Conservation (phyloP, 2,329 filamentous ascomycete species). For the Hypoxylon rubiginosum region DNA sequence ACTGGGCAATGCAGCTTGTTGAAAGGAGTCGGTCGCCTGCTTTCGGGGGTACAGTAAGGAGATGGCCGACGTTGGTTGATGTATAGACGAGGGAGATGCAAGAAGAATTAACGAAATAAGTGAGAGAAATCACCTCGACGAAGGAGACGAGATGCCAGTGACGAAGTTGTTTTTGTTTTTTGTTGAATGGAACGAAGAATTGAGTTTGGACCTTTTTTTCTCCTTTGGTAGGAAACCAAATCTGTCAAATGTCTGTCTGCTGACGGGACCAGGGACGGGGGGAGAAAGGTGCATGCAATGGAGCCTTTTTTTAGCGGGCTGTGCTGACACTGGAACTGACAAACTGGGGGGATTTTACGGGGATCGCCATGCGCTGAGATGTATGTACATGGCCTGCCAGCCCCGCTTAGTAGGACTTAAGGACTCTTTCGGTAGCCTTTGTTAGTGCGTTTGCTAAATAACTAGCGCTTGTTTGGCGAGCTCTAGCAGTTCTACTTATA, state of each 20-base stretch:
- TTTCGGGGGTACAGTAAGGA: conserved; percentile 5
- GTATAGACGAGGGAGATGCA: conserved; percentile 4
- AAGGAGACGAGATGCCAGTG: conserved; percentile 7
- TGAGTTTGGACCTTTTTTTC: conserved; percentile 21
- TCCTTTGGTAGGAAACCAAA: conserved; percentile 5
- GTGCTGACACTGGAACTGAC: conserved; percentile 31
- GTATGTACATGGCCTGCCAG: conserved; percentile 1
- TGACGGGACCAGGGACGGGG: conserved; percentile 21
- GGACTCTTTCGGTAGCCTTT: conserved; percentile 31
- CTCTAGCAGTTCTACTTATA: conserved; percentile 35
- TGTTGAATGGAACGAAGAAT: conserved; percentile 28
- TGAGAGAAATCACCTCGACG: conserved; percentile 13
- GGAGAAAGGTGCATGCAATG: conserved; percentile 18
- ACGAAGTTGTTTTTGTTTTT: conserved; percentile 19
- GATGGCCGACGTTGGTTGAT: not conserved
- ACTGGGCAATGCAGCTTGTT: conserved; percentile 18
- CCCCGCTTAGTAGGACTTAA: not conserved
- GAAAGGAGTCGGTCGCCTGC: conserved; percentile 20
- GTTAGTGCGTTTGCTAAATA: conserved; percentile 30
- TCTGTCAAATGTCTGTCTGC: conserved; percentile 22
- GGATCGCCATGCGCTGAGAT: conserved; percentile 26
- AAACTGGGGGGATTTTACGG: conserved; percentile 27
- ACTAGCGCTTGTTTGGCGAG: conserved; percentile 13
- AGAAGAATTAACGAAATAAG: conserved; percentile 19
- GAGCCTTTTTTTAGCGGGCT: conserved; percentile 32